These are phyloP conservation scores for Sphaerostilbella broomeana DNA, from an alignment of 2,329 filamentous ascomycete genomes.

Conservation along the genomic window DNA sequence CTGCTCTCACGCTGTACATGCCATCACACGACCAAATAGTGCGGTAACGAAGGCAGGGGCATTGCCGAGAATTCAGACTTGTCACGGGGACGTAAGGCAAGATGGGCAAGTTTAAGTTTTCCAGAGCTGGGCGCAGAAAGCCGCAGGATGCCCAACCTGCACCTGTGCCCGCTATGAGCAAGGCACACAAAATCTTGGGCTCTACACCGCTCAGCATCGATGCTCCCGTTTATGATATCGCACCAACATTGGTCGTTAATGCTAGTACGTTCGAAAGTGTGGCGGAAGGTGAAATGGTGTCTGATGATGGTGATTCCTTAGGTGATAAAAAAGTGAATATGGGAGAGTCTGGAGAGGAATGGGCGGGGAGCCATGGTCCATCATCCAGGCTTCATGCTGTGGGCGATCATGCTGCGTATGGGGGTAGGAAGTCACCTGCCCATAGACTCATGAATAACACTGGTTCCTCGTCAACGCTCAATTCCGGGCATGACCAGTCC, in stretches of 20 bases:
- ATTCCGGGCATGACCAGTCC: slow-evolving; percentile 50
- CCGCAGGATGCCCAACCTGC: slow-evolving; percentile 23
- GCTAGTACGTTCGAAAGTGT: slow-evolving; percentile 38
- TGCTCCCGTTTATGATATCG: slow-evolving; percentile 32
- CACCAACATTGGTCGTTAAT: slow-evolving; percentile 39
- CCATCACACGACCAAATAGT: slow-evolving; percentile 6
- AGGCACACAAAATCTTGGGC: slow-evolving; percentile 46
- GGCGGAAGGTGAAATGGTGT: slow-evolving; percentile 19
- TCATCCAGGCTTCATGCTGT: slow-evolving; percentile 25
- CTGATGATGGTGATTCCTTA: slow-evolving; percentile 8
- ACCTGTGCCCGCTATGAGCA: slow-evolving; percentile 37
- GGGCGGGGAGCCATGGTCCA: slow-evolving; percentile 42
- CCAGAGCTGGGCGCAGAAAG: slow-evolving; percentile 43
- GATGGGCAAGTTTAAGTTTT: slow-evolving; percentile 44
- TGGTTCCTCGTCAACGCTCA: slow-evolving; percentile 49
- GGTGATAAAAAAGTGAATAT: slow-evolving; percentile 20
- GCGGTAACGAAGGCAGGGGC: slow-evolving; percentile 5
- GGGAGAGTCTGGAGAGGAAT: slow-evolving; percentile 22
- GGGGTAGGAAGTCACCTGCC: slow-evolving; percentile 36
- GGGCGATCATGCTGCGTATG: slow-evolving; percentile 17
- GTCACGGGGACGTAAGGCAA: slow-evolving; percentile 7
- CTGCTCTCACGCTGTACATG: background rate
- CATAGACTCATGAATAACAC: slow-evolving; percentile 40
- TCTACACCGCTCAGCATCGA: slow-evolving; percentile 39
- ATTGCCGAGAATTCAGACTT: slow-evolving; percentile 10